Evolutionary conservation across 257 asterid genomes (phyloP), one percentile per base, ranked within the genome.

Genomic region (Penstemon davidsonii): DNA sequence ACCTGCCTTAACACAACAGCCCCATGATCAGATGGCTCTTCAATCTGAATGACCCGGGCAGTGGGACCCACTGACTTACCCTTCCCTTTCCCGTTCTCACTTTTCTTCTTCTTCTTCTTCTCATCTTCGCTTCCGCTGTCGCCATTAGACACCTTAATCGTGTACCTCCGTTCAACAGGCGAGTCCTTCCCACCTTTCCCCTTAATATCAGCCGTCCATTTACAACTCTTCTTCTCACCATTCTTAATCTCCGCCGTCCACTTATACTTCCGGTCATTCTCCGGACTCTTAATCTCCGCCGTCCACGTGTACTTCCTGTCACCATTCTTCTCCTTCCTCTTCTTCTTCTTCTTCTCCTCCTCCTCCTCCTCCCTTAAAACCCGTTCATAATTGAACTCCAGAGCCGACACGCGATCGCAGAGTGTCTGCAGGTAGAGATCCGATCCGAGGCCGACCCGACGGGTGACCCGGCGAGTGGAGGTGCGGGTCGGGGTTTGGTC

Each of bases 261-360:
- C 42, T 84, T 81, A 59, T 85, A 90, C 83, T 82, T 87, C 74
- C 93, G 79, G 41, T 87, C 87, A 42, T 73, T 80, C 68, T 82
- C 88, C 25, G 88, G 84, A 46, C 66, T 69, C 92, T 86, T 85
- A 12, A 89, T 81, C 93, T 92, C 98, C 8, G 98, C 84, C 68
- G 95, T 82, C 95, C 91, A 90, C 45, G 94, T 84, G 87, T 88
- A 88, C 87, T 80, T 93, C 88, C 90, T 78, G 72, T 88, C 92
- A 53, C 78, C 90, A 50, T 7, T 37, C 3, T 54, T 68, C 18
- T 75, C 25, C 79, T 78, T 75, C 76, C 69, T 78, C 72, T 72
- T 67, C 76, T n/a, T 60, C 10, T 60, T 49, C 69, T 38, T 19
- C 73, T 86, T 62, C 6, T 8, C 4, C 9, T 61, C 36, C 33